phyloP scores from a whole-genome alignment of 106 monocot genomes.

The Dendrobium huoshanense region DNA sequence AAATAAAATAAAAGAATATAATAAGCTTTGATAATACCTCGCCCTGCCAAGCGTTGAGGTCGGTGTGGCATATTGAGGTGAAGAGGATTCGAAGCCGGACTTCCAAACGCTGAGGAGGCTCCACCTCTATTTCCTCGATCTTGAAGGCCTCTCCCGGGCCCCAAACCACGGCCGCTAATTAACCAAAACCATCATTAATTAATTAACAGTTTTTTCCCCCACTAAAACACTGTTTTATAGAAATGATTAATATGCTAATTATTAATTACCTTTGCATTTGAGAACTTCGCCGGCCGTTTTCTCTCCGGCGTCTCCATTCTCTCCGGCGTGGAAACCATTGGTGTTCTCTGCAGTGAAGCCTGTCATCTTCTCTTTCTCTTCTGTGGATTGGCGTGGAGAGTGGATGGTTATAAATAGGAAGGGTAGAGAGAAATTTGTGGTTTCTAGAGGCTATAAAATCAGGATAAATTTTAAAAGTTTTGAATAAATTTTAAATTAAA shows the following conservation, averaged over 20 bases:
- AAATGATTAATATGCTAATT: not conserved
- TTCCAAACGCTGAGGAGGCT: slow-evolving; percentile 51
- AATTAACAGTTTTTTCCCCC: no score
- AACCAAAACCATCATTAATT: not conserved
- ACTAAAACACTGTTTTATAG: not conserved
- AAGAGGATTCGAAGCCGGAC: slow-evolving; percentile 61
- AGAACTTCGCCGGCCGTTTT: slow-evolving; percentile 33
- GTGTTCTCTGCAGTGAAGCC: not conserved
- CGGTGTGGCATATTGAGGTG: slow-evolving; percentile 79
- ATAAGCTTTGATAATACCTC: slow-evolving; percentile 20
- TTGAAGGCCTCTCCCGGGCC: slow-evolving; percentile 47
- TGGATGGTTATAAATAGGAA: no score
- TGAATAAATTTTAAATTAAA: no score
- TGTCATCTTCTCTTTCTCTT: not conserved
- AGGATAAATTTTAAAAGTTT: no score
- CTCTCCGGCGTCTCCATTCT: not conserved
- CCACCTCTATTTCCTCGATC: slow-evolving; percentile 57
- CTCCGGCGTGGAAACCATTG: not conserved
- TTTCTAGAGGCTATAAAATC: no score
- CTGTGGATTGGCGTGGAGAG: no score
- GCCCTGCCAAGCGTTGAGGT: slow-evolving; percentile 60
- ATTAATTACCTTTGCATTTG: slow-evolving; percentile 57
- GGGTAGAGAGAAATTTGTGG: no score
- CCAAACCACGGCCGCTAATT: slow-evolving; percentile 55
- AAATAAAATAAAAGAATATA: no score